A percentile compares a stretch with the other conserved stretches of the same genome.
These are phyloP conservation scores for Aspergillus fischeri DNA, from an alignment of 2,329 filamentous ascomycete genomes.

Conservation along the genomic window DNA sequence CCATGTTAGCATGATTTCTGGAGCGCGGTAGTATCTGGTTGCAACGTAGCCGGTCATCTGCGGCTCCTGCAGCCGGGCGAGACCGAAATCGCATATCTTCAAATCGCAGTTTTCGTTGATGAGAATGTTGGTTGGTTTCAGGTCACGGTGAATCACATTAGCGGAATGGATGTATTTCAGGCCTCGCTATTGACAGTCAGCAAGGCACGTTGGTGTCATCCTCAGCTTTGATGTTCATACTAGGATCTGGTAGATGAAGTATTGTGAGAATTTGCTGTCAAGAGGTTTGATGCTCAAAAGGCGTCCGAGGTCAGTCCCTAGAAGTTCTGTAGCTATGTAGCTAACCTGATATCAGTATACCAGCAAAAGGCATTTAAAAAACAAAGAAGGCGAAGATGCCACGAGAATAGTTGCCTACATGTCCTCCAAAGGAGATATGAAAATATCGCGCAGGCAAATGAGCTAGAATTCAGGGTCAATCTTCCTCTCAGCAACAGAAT, in stretches of 20 bases:
- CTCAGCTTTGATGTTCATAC: slow-evolving; percentile 46
- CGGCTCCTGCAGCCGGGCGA: slow-evolving; percentile 95
- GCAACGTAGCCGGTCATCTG: slow-evolving; percentile 99
- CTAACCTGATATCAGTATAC: slow-evolving; percentile 43
- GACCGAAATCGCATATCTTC: slow-evolving; percentile 98
- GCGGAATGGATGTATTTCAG: slow-evolving; percentile 99
- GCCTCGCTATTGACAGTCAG: slow-evolving; percentile 62
- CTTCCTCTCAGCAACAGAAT: slow-evolving; percentile 9
- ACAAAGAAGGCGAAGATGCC: not conserved
- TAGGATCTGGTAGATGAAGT: slow-evolving; percentile 98
- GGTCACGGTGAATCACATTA: slow-evolving; percentile 92
- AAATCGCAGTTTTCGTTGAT: slow-evolving; percentile 99
- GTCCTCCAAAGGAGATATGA: slow-evolving; percentile 97
- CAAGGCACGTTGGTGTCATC: not conserved
- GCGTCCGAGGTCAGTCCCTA: slow-evolving; percentile 93
- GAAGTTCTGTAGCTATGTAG: slow-evolving; percentile 95
- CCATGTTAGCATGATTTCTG: slow-evolving; percentile 99
- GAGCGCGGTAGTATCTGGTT: slow-evolving; percentile 95
- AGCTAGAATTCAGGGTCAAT: slow-evolving; percentile 52
- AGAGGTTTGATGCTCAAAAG: slow-evolving; percentile 90
- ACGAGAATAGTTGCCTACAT: slow-evolving; percentile 57
- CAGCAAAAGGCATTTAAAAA: not conserved
- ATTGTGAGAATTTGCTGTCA: slow-evolving; percentile 99
- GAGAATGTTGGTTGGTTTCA: slow-evolving; percentile 98
- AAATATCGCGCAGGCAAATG: slow-evolving; percentile 97